Evolutionary conservation across 2,329 filamentous ascomycete species (phyloP).

Genomic region (Hortaea werneckii): DNA sequence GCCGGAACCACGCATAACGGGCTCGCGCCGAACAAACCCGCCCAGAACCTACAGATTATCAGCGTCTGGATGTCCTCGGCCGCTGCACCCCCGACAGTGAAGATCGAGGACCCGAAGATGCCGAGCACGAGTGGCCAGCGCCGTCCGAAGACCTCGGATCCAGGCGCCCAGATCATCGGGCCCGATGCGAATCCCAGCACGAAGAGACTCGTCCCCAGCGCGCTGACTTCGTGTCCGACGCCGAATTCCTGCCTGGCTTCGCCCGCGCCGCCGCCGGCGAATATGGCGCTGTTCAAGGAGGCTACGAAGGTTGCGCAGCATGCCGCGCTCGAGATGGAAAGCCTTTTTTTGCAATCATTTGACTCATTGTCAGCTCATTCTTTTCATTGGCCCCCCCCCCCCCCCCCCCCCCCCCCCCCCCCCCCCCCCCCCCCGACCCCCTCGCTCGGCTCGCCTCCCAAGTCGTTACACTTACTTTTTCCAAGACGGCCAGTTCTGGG

Average conservation of each 20-base stretch:
- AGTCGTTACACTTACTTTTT: too few species aligned
- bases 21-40: conserved; percentile 26
- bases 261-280: conserved; percentile 66
- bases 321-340: too few species aligned
- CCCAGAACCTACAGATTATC: conserved; percentile 30
- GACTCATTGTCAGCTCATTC: too few species aligned
- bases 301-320: too few species aligned
- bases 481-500: too few species aligned
- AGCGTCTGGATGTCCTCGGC: conserved; percentile 30
- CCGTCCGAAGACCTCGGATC: conserved; percentile 30
- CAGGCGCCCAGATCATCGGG: conserved; percentile 39
- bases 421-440: too few species aligned
- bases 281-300: conserved; percentile 70
- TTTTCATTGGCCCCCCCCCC: too few species aligned
- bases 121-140: conserved; percentile 23
- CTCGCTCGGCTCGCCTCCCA: too few species aligned
- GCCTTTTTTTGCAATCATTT: too few species aligned
- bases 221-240: conserved; percentile 30
- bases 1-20: conserved; percentile 39
- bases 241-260: conserved; percentile 33
- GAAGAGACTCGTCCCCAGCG: conserved; percentile 29
- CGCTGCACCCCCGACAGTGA: conserved; percentile 38
- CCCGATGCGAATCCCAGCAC: conserved; percentile 30
- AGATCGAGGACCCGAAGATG: conserved; percentile 29
- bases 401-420: too few species aligned